phyloP scores from a whole-genome alignment of 1,284 basidiomycete genomes.

The Ustilago nuda region DNA sequence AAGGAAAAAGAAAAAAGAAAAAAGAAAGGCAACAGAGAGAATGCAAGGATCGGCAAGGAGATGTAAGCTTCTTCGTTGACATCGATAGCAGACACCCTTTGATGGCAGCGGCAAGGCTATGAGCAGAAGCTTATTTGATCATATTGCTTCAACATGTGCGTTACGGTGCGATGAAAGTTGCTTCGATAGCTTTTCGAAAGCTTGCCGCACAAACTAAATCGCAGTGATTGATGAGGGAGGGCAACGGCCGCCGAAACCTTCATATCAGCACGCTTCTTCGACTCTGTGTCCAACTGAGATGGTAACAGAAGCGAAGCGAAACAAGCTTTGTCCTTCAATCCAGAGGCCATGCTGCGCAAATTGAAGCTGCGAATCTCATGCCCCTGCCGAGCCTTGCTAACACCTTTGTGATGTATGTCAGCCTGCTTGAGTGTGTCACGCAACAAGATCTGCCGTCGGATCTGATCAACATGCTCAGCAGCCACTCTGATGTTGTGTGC shows the following conservation, averaged over 20 bases:
- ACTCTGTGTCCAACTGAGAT: background rate
- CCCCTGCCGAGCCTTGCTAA: background rate
- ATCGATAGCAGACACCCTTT: background rate
- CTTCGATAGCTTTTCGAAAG: background rate
- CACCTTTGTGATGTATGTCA: background rate
- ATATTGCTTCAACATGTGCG: too few species aligned
- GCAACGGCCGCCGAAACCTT: background rate
- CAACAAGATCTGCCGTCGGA: constrained; percentile 4
- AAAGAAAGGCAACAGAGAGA: background rate
- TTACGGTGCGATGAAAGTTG: too few species aligned
- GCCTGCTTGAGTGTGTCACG: constrained; percentile 2
- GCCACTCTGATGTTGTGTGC: background rate
- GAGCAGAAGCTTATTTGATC: too few species aligned
- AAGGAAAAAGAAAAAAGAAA: background rate
- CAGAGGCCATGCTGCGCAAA: background rate
- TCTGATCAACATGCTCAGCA: background rate
- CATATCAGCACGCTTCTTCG: background rate
- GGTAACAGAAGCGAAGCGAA: background rate
- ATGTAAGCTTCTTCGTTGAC: background rate
- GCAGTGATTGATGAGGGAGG: background rate
- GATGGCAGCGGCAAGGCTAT: background rate
- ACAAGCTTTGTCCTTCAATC: background rate
- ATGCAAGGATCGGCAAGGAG: constrained; percentile 1
- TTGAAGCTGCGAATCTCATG: background rate
- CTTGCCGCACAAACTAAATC: background rate